Conservation (phyloP, 352 stramenopile genomes). For the Phytophthora palmivora region DNA sequence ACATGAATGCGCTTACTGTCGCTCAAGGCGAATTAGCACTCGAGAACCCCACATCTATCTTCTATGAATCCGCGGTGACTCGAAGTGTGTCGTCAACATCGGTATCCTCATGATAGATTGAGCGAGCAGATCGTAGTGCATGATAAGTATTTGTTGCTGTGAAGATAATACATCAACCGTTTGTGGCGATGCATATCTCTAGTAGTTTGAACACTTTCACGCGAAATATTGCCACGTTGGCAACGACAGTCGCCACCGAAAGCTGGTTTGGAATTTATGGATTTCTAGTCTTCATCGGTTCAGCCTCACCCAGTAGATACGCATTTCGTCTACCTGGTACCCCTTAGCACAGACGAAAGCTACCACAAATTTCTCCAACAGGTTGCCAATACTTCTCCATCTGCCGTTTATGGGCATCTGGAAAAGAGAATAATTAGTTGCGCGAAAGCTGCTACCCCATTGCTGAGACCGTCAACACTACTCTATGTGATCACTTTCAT, state of each 20-base stretch:
- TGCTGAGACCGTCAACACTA: not conserved
- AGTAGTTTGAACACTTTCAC: not conserved
- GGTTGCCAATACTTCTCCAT: conserved; percentile 12
- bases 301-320: conserved; percentile 7
- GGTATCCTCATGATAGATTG: conserved; percentile 19
- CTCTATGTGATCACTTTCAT: not conserved
- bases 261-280: conserved; percentile 5
- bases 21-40: conserved; percentile 39
- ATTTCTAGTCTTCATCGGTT: not conserved
- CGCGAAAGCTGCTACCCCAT: conserved; percentile 2
- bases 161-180: no score
- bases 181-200: not conserved
- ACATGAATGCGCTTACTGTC: conserved; percentile 40
- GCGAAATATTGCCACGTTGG: not conserved
- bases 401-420: conserved; percentile 17
- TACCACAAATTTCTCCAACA: conserved; percentile 17
- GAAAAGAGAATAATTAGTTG: conserved; percentile 25
- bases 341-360: not conserved
- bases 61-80: conserved; percentile 35
- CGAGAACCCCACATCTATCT: conserved; percentile 40
- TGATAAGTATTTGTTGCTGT: no score
- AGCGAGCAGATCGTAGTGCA: no score
- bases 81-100: conserved; percentile 28
- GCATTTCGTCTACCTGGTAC: conserved; percentile 5
- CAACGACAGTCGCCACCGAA: conserved; percentile 17